phyloP scores from a whole-genome alignment of 2,329 filamentous ascomycete genomes.

The Chaetoscypha palmicola region DNA sequence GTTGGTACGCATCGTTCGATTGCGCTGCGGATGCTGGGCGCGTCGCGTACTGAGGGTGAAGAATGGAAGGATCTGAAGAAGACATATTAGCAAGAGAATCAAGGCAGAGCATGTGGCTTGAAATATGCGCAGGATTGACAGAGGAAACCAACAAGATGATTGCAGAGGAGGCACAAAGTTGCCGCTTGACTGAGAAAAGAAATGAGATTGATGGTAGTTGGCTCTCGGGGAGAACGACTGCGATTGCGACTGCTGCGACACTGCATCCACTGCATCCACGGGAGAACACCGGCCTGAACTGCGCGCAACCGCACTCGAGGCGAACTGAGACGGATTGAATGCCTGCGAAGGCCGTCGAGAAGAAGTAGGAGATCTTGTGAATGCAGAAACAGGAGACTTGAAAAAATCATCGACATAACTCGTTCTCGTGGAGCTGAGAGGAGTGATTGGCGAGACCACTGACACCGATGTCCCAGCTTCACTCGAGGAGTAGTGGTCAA shows the following conservation, averaged over 20 bases:
- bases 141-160: slow-evolving; percentile 47
- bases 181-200: slow-evolving; percentile 47
- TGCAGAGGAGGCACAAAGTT: slow-evolving; percentile 46
- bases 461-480: slow-evolving; percentile 12
- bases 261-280: too few species aligned
- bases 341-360: slow-evolving; percentile 24
- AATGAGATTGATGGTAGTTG: slow-evolving; percentile 34
- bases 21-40: slow-evolving; percentile 23
- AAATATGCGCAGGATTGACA: slow-evolving; percentile 26
- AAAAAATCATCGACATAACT: slow-evolving; percentile 25
- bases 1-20: slow-evolving; percentile 25
- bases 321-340: slow-evolving; percentile 19
- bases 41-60: slow-evolving; percentile 25
- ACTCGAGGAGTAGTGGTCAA: not conserved
- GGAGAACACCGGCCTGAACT: slow-evolving; percentile 19
- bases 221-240: slow-evolving; percentile 16
- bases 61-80: slow-evolving; percentile 29
- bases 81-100: slow-evolving; percentile 20
- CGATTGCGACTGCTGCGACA: too few species aligned
- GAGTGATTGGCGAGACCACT: slow-evolving; percentile 26
- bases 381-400: slow-evolving; percentile 33
- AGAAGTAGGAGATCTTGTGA: slow-evolving; percentile 29
- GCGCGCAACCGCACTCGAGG: slow-evolving; percentile 20
- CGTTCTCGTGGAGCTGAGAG: slow-evolving; percentile 19
- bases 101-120: slow-evolving; percentile 1